phyloP scores from a whole-genome alignment of 192 early-diverging fungal species.

The Rhizophagus prolifer region DNA sequence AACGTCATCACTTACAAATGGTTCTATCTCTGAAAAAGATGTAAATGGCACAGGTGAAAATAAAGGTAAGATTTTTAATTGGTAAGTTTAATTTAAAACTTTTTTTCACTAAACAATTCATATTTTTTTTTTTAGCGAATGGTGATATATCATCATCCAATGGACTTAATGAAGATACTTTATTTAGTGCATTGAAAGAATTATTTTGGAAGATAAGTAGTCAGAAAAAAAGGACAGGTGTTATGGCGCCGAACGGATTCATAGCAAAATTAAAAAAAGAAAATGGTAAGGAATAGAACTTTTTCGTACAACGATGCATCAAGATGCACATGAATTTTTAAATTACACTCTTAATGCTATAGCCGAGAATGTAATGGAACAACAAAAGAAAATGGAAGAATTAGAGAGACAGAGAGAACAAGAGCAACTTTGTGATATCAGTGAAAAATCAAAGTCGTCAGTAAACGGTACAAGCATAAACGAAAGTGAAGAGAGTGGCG shows the following conservation, averaged over 20 bases:
- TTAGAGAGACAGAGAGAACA: slow-evolving; percentile 7
- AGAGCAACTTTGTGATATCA: slow-evolving; percentile 7
- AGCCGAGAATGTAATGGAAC: slow-evolving; percentile 77
- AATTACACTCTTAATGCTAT: slow-evolving; percentile 94
- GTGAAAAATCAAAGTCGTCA: slow-evolving; percentile 17
- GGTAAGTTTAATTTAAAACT: background rate
- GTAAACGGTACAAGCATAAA: slow-evolving; percentile 28
- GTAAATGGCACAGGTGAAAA: background rate
- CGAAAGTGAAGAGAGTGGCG: slow-evolving; percentile 3
- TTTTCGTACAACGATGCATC: slow-evolving; percentile 91
- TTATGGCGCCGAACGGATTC: slow-evolving; percentile 81
- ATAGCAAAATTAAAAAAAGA: slow-evolving; percentile 88
- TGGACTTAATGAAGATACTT: slow-evolving; percentile 70
- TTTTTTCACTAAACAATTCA: background rate
- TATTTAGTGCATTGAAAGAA: slow-evolving; percentile 83
- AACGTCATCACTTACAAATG: slow-evolving; percentile 35
- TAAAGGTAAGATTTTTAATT: background rate
- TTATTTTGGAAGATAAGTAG: slow-evolving; percentile 82
- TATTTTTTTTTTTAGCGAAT: background rate
- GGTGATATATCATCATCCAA: slow-evolving; percentile 26
- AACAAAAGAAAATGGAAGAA: slow-evolving; percentile 52
- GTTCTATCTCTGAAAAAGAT: slow-evolving; percentile 15
- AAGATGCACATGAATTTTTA: slow-evolving; percentile 98
- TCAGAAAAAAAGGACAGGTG: slow-evolving; percentile 81
- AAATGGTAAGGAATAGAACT: slow-evolving; percentile 85